A percentile compares a stretch with the other conserved stretches of the same genome.
Conservation (phyloP, 805 yeast species). For the Tetrapisispora arboricola region DNA sequence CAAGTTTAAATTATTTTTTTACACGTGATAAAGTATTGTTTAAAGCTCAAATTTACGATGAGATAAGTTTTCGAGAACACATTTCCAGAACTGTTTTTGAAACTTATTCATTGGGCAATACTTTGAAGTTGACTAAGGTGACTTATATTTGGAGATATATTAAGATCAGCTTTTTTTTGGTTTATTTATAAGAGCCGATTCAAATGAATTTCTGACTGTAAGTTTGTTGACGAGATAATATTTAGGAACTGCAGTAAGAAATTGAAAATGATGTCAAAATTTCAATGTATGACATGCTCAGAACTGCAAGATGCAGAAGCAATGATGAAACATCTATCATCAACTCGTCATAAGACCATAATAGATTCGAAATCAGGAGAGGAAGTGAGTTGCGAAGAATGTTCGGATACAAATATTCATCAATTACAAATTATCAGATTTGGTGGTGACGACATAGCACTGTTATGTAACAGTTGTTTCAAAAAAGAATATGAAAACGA, state of each 20-base stretch:
- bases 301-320: conserved; percentile 27
- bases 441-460: conserved; percentile 45
- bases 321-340: conserved; percentile 42
- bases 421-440: conserved; percentile 40
- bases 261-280: conserved; percentile 10
- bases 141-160: too few species aligned
- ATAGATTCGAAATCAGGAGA: conserved; percentile 30
- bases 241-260: not conserved
- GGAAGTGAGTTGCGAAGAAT: conserved; percentile 44
- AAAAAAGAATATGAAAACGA: conserved; percentile 26
- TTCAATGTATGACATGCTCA: conserved; percentile 41
- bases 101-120: too few species aligned
- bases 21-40: too few species aligned
- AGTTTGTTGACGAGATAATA: not conserved
- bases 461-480: conserved; percentile 40
- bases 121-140: too few species aligned
- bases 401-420: conserved; percentile 45
- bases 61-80: too few species aligned
- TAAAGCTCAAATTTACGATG: too few species aligned
- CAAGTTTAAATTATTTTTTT: too few species aligned
- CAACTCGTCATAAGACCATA: conserved; percentile 45
- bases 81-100: too few species aligned
- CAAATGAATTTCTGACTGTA: too few species aligned
- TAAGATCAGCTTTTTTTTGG: too few species aligned
- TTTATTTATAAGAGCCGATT: too few species aligned